Evolutionary conservation across 441 rosid genomes (phyloP), one percentile per base, ranked within the genome.

Genomic region (Isatis lusitanica): DNA sequence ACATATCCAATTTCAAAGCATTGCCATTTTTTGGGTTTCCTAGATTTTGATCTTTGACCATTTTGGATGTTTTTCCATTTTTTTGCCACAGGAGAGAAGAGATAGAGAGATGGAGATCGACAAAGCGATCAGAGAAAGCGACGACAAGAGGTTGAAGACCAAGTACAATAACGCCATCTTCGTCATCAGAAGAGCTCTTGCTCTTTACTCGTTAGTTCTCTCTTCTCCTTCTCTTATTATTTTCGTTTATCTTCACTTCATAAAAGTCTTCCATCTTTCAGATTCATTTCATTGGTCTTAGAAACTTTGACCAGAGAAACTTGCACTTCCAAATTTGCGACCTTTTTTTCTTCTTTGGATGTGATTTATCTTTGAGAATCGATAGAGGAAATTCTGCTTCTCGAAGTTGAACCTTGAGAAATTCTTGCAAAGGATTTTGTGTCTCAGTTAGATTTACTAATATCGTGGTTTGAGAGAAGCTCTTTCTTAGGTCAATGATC

Each of bases 101-200:
- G 69, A 78, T 21, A 21, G 50, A 53, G 56, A 59, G 30, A 95
- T 96, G 99, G 97, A 96, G 92, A 91, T 96, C 79, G 96, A 91
- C 63, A 82, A 81, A 79, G 97, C 98, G 76, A 85, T 96, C 69
- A 79, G 80, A 52, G 96, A 81, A 74, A 86, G 97, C 56, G 97
- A 89, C 52, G 99, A 96, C 67, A 82, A 71, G 80, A 86, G 99
- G 86, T 91, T 96, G 62, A 93, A 83, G 87, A 96, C 97, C 38
- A 96, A 96, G 85, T 93, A 90, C 78, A 86, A 85, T 47, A 88
- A 91, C 80, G 98, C 99, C 79, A 84, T 96, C 83, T 84, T 80
- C 85, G 97, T 91, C 75, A 96, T 96, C 68, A 83, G 60, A 76
- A 78, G 99, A 85, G 90, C 99, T 78, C 85, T 96, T 43, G 87